Evolutionary conservation across 2,329 filamentous ascomycete species (phyloP), one percentile per base, ranked within the genome.

Genomic region (Alternaria atra): DNA sequence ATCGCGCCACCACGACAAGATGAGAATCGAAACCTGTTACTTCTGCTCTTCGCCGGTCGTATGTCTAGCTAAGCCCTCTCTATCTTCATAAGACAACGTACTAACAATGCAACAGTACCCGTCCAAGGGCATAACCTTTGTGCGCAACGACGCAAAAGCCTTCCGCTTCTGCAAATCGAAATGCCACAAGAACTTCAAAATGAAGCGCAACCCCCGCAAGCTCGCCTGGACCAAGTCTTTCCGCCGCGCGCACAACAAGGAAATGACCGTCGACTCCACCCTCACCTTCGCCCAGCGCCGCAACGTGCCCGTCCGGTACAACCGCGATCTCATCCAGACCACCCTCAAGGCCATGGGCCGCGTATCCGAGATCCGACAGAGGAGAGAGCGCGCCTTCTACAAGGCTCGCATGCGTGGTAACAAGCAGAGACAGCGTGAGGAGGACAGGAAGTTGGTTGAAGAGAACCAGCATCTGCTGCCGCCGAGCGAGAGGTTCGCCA

Each of bases 261-360:
- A 78, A 65, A 73, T 79, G 69, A 91, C 92, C 58, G 94, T 98
- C 81, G 95, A 99, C 85, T 91, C 89, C 74, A 97, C 94, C 32
- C 89, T 99, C 63, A 91, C 93, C 76, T 97, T 98, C 82, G 91
- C 92, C 65, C 91, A 93, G 70, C 91, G 93, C 77, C 91, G 95
- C 84, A 97, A 99, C 85, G 88, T 96, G 32, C 95, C 95, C 68
- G 89, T 96, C 64, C 92, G 94, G 77, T 99, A 99, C 88, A 92
- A 97, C 87, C 90, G 95, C 80, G 92, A 97, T 72, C 88, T 97
- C 67, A 89, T 97, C 66, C 86, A 87, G 71, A 93, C 91, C 75
- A 98, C 95, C 15, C 86, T 98, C 80, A 89, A 91, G 77, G 94
- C 94, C 69, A 99, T 99, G 93, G 86, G 92, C 81, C 88, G 94